Evolutionary conservation across 805 yeast genomes (phyloP).

Genomic region (Yarrowia hollandica): DNA sequence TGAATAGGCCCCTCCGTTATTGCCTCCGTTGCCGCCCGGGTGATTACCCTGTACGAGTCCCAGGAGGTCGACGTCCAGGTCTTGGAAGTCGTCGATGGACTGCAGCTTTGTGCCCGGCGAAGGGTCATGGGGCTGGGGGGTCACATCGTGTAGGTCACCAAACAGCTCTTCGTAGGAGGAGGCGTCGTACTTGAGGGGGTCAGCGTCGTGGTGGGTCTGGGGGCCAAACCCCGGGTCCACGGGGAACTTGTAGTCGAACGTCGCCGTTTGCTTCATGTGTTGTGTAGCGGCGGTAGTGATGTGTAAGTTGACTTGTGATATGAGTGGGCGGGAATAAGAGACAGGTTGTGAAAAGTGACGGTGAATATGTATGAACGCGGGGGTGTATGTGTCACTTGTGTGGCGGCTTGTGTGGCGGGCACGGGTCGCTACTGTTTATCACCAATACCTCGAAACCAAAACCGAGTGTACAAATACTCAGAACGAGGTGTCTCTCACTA

Average conservation of each 20-base stretch:
- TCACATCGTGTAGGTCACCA: constrained; percentile 14
- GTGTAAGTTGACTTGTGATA: not conserved
- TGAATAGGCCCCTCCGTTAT: not conserved
- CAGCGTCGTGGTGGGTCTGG: not conserved
- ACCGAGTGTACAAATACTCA: not conserved
- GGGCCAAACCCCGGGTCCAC: constrained; percentile 15
- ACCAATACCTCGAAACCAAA: not conserved
- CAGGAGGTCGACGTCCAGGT: constrained; percentile 27
- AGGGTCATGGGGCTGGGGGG: constrained; percentile 25
- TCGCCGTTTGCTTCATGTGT: constrained; percentile 1
- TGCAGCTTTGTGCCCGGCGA: constrained; percentile 1
- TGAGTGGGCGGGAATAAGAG: not conserved
- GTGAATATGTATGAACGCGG: too few relatives aligned
- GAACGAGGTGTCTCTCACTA: constrained; percentile 14
- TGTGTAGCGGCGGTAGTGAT: not conserved
- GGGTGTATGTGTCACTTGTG: not conserved
- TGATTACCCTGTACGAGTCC: constrained; percentile 1
- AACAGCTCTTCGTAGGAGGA: constrained; percentile 19
- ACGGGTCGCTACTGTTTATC: not conserved
- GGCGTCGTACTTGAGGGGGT: constrained; percentile 14
- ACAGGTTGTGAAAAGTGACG: too few relatives aligned
- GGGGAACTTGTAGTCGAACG: constrained; percentile 29
- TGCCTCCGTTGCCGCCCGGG: not conserved
- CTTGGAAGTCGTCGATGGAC: constrained; percentile 28
- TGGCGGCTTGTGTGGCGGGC: too few relatives aligned